Base-by-base conservation (phyloP, 208 protist genomes). In the Tritrichomonas foetus region DNA sequence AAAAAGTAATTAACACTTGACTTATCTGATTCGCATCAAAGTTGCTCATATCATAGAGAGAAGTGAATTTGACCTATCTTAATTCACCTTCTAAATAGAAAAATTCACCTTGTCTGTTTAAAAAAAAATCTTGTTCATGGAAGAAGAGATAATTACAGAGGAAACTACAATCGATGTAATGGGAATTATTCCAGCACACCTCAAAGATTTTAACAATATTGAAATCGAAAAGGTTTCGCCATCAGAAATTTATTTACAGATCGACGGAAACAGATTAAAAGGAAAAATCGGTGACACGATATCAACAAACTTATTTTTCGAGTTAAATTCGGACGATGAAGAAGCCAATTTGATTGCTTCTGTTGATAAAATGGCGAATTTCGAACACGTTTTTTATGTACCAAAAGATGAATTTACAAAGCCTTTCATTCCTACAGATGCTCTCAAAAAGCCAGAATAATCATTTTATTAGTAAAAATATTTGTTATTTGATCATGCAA, bases 381-480 rank as follows among this genome's bases (percentile, higher is more conserved):
- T 84, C 25, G 74, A 84, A 53, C 36, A 84, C 53, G 11, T 47
- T n/a, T 84, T 84, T 53, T 47, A 33, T 47, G n/a, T 84, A n/a
- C 74, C 74, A 53, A 33, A 44, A 49, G 74, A 84, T 25, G 74
- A 84, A 84, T 44, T 84, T 53, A 84, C 33, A 53, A 84, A 84
- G 74, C 74, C 74, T 53, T 84, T 84, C 53, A 53, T 84, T 84
- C 74, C 74, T 53, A 47, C 41, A n/a, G 74, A 84, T 84, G 74
- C 74, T 1, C 9, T 84, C 11, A 53, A 47, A 30, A 84, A 84
- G n/a, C 74, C 74, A 84, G 36, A 84, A 25, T 84, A 78, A 72
- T 8, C 25, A 72, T 33, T 33, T 33, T 30, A 72, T 72, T 72
- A 33, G 8, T 33, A 72, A n/a, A 33, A 33, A 72, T 72, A 8